Evolutionary conservation across 176 grass and related monocot genomes (phyloP), one percentile per base, ranked within the genome.

Genomic region (Lolium rigidum): DNA sequence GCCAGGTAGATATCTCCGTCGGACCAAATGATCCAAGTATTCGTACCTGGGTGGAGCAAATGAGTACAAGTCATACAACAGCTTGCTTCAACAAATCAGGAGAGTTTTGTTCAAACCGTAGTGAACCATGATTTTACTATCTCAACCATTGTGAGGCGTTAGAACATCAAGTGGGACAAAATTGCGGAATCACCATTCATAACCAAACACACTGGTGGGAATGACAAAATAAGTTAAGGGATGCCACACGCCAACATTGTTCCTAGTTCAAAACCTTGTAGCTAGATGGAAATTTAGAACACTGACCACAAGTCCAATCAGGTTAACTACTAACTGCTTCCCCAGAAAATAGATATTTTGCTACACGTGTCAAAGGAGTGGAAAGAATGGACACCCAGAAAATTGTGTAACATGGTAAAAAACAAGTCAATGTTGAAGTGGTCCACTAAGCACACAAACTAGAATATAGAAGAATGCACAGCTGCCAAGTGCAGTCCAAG

Each of bases 1-100:
- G 7, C 88, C 90, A 49, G 97, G 94, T 28, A 63, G 88, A 55
- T 94, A 90, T 83, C 88, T 83, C 48, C 68, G 26, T 43, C 92
- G 89, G 68, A 98, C 87, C 16, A 92, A 80, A 20, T 82, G 90
- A 62, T 98, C 97, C 84, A 98, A 85, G 72, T 96, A 95, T 37
- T 96, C 97, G 6, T 98, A 98, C 97, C 97, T 98, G 57, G 58
- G 84, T 25, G 31, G 25, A 25, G 76, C 89, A 59, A 92, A 75
- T 37, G 3, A 78, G 21, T 39, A 7, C 63, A 72, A 20, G 16
- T 69, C 38, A 92, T 70, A 80, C 28, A 6, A 22, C 9, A 84
- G 49, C 1, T 31, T 41, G 13, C 20, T 12, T 57, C 2, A 79
- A 55, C 47, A 68, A 74, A 90, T 37, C 31, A 78, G 3, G n/a